Conservation (phyloP, 1,139 yeast species). For the Kurtzmaniella natalensis region DNA sequence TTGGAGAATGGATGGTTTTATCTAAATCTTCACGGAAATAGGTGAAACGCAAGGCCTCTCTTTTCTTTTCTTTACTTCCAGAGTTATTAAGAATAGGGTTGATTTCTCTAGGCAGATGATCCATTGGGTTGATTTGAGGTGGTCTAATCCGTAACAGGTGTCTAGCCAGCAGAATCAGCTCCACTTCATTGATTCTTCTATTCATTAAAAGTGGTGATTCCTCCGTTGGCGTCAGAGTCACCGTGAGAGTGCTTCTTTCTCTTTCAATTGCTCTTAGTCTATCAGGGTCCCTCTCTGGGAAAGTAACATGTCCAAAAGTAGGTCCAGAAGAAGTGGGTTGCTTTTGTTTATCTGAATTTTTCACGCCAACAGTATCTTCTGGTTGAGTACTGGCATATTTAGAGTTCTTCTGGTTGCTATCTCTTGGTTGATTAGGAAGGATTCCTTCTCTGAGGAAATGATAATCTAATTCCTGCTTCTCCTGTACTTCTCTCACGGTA, state of each 20-base stretch:
- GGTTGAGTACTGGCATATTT: background rate
- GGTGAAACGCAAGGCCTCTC: conserved; percentile 60
- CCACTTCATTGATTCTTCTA: conserved; percentile 62
- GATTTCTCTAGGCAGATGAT: conserved; percentile 29
- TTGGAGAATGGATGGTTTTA: conserved; percentile 86
- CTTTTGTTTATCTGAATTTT: background rate
- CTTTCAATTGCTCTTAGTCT: background rate
- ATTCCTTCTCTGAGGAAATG: conserved; percentile 13
- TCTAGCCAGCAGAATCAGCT: conserved; percentile 34
- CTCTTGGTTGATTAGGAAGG: conserved; percentile 26
- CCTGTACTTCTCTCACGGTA: conserved; percentile 26
- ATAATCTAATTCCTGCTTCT: conserved; percentile 7
- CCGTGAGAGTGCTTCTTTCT: conserved; percentile 1
- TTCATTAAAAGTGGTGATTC: conserved; percentile 26
- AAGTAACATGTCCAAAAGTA: conserved; percentile 1
- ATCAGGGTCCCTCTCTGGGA: background rate
- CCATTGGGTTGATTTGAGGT: conserved; percentile 75
- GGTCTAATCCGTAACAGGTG: conserved; percentile 66
- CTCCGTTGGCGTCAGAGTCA: background rate
- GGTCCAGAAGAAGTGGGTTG: background rate
- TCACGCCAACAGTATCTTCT: too few species aligned
- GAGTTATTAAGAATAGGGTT: conserved; percentile 24
- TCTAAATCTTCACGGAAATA: conserved; percentile 88
- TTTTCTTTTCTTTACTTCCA: conserved; percentile 15
- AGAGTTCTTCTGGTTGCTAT: conserved; percentile 7